Conservation (phyloP, 768 basidiomycete genomes). For the Tephrocybe rancida region DNA sequence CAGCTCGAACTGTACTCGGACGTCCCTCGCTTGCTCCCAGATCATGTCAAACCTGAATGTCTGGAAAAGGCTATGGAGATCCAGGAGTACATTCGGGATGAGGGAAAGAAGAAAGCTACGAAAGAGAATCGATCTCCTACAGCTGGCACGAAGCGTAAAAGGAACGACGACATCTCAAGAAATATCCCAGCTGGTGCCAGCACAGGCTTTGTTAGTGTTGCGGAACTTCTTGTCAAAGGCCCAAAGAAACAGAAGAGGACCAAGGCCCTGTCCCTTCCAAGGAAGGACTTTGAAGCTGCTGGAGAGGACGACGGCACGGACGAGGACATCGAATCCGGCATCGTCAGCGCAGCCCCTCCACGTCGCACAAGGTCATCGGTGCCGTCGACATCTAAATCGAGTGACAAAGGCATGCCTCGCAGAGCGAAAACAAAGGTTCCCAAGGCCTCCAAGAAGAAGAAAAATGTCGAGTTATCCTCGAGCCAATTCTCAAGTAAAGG, state of each 20-base stretch:
- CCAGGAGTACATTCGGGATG: constrained; percentile 65
- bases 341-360: constrained; percentile 38
- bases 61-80: constrained; percentile 86
- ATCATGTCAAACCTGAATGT: constrained; percentile 72
- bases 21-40: constrained; percentile 83
- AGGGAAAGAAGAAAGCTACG: constrained; percentile 37
- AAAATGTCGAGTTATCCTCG: constrained; percentile 23
- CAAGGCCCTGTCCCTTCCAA: constrained; percentile 18
- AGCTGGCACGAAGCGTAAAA: constrained; percentile 62
- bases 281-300: constrained; percentile 49
- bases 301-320: constrained; percentile 72
- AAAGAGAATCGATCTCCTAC: constrained; percentile 29
- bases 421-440: constrained; percentile 46
- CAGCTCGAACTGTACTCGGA: constrained; percentile 93
- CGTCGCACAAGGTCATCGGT: constrained; percentile 56
- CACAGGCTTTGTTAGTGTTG: constrained; percentile 72
- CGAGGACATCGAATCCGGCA: constrained; percentile 61
- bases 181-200: constrained; percentile 78
- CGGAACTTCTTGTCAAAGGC: constrained; percentile 59
- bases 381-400: constrained; percentile 29
- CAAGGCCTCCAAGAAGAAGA: constrained; percentile 24
- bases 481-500: constrained; percentile 49
- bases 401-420: constrained; percentile 39
- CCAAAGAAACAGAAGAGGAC: constrained; percentile 45
- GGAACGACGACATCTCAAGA: constrained; percentile 64